Percentiles rank a stretch among this genome's conserved stretches.
Conservation (phyloP, 1,139 yeast genomes). For the Nakaseomyces kungkrabaensis region DNA sequence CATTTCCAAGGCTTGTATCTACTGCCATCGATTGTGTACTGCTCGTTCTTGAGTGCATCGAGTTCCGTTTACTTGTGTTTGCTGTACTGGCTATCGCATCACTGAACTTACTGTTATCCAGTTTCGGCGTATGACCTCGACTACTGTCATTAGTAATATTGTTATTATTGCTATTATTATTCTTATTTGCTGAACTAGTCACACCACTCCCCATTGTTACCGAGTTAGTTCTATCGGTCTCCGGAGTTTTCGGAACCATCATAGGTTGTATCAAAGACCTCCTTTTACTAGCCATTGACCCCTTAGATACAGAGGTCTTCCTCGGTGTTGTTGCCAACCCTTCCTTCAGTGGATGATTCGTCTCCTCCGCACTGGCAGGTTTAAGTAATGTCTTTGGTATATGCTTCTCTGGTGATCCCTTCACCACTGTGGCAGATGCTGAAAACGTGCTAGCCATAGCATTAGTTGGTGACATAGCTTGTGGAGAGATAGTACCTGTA, state of each 20-base stretch:
- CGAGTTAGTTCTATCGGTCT: conserved; percentile 8
- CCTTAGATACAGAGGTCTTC: conserved; percentile 6
- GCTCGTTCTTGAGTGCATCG: conserved; percentile 8
- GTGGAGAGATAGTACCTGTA: conserved; percentile 4
- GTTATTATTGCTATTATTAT: background rate
- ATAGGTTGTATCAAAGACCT: conserved; percentile 27
- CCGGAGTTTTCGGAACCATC: conserved; percentile 14
- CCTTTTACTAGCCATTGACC: conserved; percentile 15
- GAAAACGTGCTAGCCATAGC: background rate
- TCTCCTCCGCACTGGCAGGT: conserved; percentile 7
- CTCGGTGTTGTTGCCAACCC: background rate
- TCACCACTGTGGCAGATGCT: background rate
- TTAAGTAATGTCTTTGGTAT: conserved; percentile 7
- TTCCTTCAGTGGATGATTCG: conserved; percentile 10
- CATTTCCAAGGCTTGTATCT: background rate
- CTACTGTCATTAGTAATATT: background rate
- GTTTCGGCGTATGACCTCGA: background rate
- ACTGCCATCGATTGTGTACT: conserved; percentile 3
- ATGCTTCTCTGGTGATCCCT: conserved; percentile 3
- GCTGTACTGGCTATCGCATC: conserved; percentile 2
- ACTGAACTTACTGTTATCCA: conserved; percentile 1
- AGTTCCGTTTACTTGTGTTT: background rate
- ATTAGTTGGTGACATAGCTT: background rate
- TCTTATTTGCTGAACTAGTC: background rate
- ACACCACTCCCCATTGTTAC: conserved; percentile 4